Evolutionary conservation across 768 basidiomycete species (phyloP).

Genomic region (Boletus sp.): DNA sequence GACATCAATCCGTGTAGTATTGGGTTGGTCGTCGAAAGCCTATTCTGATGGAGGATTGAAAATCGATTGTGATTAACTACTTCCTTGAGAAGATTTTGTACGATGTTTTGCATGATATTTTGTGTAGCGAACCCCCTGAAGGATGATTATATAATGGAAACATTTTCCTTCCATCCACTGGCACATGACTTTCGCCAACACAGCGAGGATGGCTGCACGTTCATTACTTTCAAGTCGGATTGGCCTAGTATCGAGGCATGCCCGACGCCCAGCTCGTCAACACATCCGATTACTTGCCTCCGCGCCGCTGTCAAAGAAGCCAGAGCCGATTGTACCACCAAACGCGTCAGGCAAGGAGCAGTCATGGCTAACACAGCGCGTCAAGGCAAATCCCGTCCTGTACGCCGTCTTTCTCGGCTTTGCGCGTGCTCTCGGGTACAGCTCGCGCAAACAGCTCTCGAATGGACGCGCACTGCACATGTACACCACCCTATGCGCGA

Average conservation of each 20-base stretch:
- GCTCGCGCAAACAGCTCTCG: constrained; percentile 57
- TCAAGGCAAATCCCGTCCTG: constrained; percentile 48
- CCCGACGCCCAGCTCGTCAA: constrained; percentile 7
- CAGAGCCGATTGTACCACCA: constrained; percentile 2
- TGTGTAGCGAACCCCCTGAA: too few relatives aligned
- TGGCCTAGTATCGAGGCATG: constrained; percentile 1
- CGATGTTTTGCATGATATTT: too few relatives aligned
- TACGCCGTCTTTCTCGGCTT: constrained; percentile 45
- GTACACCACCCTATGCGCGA: constrained; percentile 55
- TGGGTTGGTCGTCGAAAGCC: too few relatives aligned
- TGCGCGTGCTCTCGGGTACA: constrained; percentile 55
- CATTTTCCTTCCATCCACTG: neutral
- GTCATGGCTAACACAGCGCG: constrained; percentile 54
- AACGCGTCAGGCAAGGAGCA: constrained; percentile 22
- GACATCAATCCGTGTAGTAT: too few relatives aligned
- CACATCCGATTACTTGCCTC: constrained; percentile 14
- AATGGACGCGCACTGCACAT: constrained; percentile 54
- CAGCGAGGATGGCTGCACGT: constrained; percentile 13
- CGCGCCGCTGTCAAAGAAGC: constrained; percentile 1
- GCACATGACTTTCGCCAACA: neutral
- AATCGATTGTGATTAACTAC: too few relatives aligned
- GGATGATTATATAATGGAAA: constrained; percentile 7
- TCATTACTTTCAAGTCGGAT: constrained; percentile 11
- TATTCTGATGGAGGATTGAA: too few relatives aligned
- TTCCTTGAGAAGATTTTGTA: too few relatives aligned